phyloP scores from a whole-genome alignment of 371 early-diverging fungal species.

The Rhizopus sp. region DNA sequence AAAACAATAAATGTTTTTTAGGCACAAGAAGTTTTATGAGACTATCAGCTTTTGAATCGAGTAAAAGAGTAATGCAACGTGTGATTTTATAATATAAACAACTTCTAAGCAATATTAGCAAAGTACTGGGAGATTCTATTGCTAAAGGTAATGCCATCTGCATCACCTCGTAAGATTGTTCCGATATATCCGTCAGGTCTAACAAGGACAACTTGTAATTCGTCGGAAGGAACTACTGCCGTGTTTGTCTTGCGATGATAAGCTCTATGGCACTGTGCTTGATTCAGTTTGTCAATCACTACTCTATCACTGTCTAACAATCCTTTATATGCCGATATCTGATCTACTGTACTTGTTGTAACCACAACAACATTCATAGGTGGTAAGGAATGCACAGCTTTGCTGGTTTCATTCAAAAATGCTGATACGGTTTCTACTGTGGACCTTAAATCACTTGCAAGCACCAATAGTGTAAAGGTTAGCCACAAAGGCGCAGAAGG shows the following conservation, averaged over 20 bases:
- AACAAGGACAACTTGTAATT: constrained; percentile 26
- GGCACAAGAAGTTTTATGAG: no score
- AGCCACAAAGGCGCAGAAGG: constrained; percentile 23
- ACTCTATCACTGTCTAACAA: constrained; percentile 22
- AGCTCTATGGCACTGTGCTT: constrained; percentile 42
- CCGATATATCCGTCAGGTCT: constrained; percentile 50
- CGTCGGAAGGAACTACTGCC: neutral
- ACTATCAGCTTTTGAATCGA: no score
- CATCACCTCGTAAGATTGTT: constrained; percentile 22
- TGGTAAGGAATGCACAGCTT: constrained; percentile 8
- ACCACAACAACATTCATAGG: constrained; percentile 20
- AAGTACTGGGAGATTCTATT: constrained; percentile 20
- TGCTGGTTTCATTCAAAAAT: constrained; percentile 19
- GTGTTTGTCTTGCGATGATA: constrained; percentile 20
- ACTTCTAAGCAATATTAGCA: neutral
- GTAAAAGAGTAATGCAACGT: neutral
- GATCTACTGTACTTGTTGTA: constrained; percentile 40
- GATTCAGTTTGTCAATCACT: constrained; percentile 44
- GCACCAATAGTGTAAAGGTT: constrained; percentile 32
- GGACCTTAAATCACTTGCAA: constrained; percentile 32
- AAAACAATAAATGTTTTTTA: no score
- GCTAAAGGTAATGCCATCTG: constrained; percentile 10
- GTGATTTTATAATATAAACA: neutral
- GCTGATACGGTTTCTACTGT: constrained; percentile 15
- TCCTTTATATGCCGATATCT: constrained; percentile 16